These are phyloP conservation scores for Penicillium dipodomyicola DNA, from an alignment of 495 filamentous ascomycete genomes.

Conservation along the genomic window DNA sequence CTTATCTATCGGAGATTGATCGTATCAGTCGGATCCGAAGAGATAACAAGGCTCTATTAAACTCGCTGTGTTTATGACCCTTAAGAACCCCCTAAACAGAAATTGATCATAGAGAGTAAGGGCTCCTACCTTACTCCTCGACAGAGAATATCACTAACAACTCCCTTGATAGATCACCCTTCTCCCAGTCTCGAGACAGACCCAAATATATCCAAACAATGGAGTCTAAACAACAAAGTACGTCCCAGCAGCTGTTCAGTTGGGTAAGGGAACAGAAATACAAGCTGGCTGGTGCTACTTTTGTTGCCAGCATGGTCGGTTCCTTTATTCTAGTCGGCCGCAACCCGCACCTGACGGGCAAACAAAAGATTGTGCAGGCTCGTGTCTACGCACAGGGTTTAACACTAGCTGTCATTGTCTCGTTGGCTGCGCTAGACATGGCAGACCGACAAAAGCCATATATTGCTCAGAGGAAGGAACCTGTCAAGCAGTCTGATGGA, in stretches of 20 bases:
- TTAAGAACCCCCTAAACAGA: background rate
- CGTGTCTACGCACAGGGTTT: background rate
- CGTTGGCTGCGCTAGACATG: background rate
- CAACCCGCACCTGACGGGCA: background rate
- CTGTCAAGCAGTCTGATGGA: background rate
- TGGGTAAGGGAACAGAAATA: background rate
- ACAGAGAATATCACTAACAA: background rate
- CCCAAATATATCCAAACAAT: background rate
- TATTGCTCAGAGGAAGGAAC: background rate
- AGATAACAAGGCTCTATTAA: background rate
- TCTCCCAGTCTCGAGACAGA: background rate
- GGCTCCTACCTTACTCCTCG: background rate
- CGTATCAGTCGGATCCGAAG: slow-evolving; percentile 4
- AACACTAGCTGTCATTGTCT: background rate
- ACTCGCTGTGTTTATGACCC: too few relatives aligned
- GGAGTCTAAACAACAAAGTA: background rate
- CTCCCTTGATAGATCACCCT: background rate
- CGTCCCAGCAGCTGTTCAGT: background rate
- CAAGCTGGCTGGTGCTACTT: background rate
- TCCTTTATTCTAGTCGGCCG: background rate
- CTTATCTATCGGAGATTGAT: background rate
- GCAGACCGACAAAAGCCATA: background rate
- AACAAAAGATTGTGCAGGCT: background rate
- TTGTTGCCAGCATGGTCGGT: background rate
- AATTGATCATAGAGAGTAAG: background rate